phyloP scores from a whole-genome alignment of 116 monocot species.

The Thalassia testudinum region DNA sequence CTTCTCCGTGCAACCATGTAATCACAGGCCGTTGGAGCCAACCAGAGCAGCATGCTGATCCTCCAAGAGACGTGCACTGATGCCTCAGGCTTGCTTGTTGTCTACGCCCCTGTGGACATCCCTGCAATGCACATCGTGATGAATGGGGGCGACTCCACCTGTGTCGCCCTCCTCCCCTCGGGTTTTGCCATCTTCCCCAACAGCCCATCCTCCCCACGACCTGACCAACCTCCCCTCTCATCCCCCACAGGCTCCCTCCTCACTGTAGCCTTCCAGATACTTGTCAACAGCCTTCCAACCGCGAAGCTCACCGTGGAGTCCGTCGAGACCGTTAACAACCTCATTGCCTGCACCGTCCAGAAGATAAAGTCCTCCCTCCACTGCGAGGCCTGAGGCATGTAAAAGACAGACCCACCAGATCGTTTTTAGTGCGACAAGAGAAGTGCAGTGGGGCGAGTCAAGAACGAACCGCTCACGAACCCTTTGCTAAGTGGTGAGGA shows the following conservation, averaged over 20 bases:
- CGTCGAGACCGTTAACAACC: constrained; percentile 67
- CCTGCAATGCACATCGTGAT: constrained; percentile 77
- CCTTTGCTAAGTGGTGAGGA: constrained; percentile 42
- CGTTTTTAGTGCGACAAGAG: too few species aligned
- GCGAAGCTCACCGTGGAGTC: constrained; percentile 53
- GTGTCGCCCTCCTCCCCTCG: constrained; percentile 66
- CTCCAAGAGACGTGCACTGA: constrained; percentile 90
- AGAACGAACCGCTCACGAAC: constrained; percentile 78
- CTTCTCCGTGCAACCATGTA: too few species aligned
- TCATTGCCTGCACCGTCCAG: constrained; percentile 61
- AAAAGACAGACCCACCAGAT: neutral
- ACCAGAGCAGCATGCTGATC: constrained; percentile 80
- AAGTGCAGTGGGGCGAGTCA: constrained; percentile 56
- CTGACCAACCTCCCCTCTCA: neutral
- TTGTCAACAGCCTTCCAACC: constrained; percentile 53
- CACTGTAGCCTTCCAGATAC: constrained; percentile 86
- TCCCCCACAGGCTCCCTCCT: constrained; percentile 38
- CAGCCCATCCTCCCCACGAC: neutral
- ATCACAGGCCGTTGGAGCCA: constrained; percentile 30
- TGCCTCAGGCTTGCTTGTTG: constrained; percentile 65
- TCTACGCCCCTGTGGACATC: constrained; percentile 77
- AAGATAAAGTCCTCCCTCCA: constrained; percentile 54
- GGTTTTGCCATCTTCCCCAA: constrained; percentile 78
- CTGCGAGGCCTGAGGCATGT: constrained; percentile 15
- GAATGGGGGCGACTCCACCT: constrained; percentile 78